phyloP scores from a whole-genome alignment of 345 rosid species.

The Heritiera littoralis region DNA sequence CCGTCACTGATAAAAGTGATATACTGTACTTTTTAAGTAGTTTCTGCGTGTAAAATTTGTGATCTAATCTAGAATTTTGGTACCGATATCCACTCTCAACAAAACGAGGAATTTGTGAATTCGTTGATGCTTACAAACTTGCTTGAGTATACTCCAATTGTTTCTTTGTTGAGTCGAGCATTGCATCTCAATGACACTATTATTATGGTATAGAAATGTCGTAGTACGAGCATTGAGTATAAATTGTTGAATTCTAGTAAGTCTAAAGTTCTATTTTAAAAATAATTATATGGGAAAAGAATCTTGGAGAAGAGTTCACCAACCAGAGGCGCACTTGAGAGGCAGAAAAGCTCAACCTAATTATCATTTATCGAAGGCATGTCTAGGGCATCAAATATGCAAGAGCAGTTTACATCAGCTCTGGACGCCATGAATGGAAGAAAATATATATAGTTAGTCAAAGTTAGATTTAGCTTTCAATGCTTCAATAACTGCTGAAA shows the following conservation, averaged over 20 bases:
- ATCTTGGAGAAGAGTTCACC: not conserved
- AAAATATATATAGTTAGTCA: not conserved
- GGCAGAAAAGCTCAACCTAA: not conserved
- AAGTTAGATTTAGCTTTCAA: slow-evolving; percentile 52
- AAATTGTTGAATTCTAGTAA: too few species aligned
- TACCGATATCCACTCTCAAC: not conserved
- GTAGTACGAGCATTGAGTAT: not conserved
- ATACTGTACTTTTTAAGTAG: slow-evolving; percentile 8
- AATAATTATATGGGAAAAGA: too few species aligned
- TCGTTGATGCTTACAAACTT: not conserved
- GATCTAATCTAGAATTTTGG: slow-evolving; percentile 3
- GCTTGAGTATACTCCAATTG: not conserved
- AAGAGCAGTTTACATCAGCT: not conserved
- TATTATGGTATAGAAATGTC: not conserved
- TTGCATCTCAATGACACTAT: not conserved
- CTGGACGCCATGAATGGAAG: not conserved
- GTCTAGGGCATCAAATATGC: not conserved
- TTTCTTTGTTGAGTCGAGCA: not conserved
- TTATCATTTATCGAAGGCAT: not conserved
- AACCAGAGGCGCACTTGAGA: not conserved
- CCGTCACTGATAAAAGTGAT: not conserved
- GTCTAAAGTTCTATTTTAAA: too few species aligned
- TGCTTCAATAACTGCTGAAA: slow-evolving; percentile 91
- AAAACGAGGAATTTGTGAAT: not conserved
- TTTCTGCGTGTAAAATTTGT: slow-evolving; percentile 13